phyloP scores from a whole-genome alignment of 441 rosid genomes.

The Populus hybrid region DNA sequence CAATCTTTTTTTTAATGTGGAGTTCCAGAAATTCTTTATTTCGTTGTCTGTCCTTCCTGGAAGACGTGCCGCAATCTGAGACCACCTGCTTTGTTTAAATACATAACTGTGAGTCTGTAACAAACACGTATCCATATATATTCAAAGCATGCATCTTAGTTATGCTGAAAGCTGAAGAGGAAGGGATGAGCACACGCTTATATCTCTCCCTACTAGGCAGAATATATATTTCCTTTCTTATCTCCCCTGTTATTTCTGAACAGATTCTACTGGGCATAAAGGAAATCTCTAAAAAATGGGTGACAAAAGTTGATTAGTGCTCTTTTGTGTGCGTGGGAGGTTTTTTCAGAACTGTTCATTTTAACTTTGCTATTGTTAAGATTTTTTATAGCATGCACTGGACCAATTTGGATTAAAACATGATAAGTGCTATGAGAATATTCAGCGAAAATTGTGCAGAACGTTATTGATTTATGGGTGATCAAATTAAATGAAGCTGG shows the following conservation, averaged over 20 bases:
- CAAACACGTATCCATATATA: background rate
- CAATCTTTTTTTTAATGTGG: constrained; percentile 79
- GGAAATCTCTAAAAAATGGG: no score
- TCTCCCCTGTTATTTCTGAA: no score
- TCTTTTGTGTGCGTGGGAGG: background rate
- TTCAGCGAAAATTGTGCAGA: background rate
- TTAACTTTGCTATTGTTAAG: background rate
- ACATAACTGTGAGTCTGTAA: background rate
- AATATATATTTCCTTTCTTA: no score
- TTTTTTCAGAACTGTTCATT: background rate
- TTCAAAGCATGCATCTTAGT: background rate
- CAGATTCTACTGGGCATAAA: no score
- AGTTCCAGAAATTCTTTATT: constrained; percentile 96
- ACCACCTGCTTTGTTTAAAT: constrained; percentile 58
- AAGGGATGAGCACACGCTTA: no score
- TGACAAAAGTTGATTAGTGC: no score
- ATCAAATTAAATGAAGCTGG: background rate
- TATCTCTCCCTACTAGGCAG: no score
- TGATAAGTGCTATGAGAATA: background rate
- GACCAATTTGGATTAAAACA: background rate
- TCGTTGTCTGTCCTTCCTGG: constrained; percentile 97
- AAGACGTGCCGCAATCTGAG: constrained; percentile 89
- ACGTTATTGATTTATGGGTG: background rate
- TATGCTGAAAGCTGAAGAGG: no score
- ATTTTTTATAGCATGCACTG: no score